Conservation (phyloP, 352 stramenopile genomes). For the Phytophthora citrophthora region DNA sequence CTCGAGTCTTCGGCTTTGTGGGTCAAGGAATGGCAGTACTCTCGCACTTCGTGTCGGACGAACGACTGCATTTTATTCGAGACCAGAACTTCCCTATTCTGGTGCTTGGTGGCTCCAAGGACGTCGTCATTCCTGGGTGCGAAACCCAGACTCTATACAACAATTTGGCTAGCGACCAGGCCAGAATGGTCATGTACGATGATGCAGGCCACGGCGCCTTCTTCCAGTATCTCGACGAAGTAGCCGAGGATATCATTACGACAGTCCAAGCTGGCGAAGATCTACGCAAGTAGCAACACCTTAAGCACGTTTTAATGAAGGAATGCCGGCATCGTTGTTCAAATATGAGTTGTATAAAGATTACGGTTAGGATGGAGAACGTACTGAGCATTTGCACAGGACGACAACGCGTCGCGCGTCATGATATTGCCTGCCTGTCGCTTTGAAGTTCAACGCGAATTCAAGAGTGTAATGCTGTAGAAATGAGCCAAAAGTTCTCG, state of each 20-base stretch:
- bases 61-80: conserved; percentile 44
- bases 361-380: no score
- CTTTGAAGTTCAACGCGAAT: conserved; percentile 1
- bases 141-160: conserved; percentile 37
- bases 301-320: no score
- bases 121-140: conserved; percentile 37
- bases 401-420: conserved; percentile 7
- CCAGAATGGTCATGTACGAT: conserved; percentile 44
- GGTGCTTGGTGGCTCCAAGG: conserved; percentile 36
- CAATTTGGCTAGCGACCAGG: conserved; percentile 36
- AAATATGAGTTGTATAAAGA: no score
- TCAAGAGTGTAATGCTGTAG: conserved; percentile 15
- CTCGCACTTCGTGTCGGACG: conserved; percentile 46
- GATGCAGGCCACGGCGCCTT: conserved; percentile 48
- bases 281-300: no score
- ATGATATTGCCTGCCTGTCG: conserved; percentile 4
- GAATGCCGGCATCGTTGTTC: no score
- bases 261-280: conserved; percentile 24
- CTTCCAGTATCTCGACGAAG: conserved; percentile 51
- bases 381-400: no score
- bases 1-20: conserved; percentile 37
- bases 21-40: conserved; percentile 43
- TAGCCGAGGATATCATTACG: conserved; percentile 40
- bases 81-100: conserved; percentile 45
- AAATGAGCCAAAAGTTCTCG: conserved; percentile 9